Evolutionary conservation across 306 rosid species (phyloP).

Genomic region (Coriaria nepalensis): DNA sequence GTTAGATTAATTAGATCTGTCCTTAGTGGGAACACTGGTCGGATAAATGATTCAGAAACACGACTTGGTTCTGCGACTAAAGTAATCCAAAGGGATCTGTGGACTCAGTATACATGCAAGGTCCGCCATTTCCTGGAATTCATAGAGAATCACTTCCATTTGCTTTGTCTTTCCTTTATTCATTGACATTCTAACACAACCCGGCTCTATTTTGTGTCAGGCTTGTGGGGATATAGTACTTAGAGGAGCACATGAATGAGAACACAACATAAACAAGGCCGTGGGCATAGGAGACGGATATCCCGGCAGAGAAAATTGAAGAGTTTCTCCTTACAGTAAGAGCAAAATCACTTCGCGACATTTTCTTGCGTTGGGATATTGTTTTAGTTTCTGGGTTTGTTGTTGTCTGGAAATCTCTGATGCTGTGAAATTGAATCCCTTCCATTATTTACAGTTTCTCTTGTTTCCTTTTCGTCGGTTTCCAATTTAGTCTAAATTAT

Average conservation of each 20-base stretch:
- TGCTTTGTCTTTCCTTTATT: background rate
- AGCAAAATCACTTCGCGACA: constrained; percentile 12
- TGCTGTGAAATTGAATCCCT: too few relatives aligned
- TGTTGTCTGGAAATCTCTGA: too few relatives aligned
- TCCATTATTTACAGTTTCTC: too few relatives aligned
- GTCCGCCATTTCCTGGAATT: constrained; percentile 14
- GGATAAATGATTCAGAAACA: constrained; percentile 13
- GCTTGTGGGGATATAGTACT: constrained; percentile 75
- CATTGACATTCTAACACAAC: background rate
- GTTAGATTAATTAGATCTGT: constrained; percentile 34
- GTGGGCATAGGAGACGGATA: constrained; percentile 67
- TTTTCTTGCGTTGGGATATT: too few relatives aligned
- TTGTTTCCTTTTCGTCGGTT: too few relatives aligned
- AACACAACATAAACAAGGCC: constrained; percentile 70
- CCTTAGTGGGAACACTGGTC: constrained; percentile 26
- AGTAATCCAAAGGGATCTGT: constrained; percentile 52
- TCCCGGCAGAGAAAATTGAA: constrained; percentile 38
- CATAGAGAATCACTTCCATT: background rate
- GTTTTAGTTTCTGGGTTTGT: too few relatives aligned
- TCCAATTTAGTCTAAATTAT: too few relatives aligned
- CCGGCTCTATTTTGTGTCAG: constrained; percentile 24
- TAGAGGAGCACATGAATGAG: constrained; percentile 87
- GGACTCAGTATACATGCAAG: constrained; percentile 85
- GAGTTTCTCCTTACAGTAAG: constrained; percentile 12
- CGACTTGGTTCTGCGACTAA: constrained; percentile 22